Conservation (phyloP, 2,329 filamentous ascomycete genomes). For the Cordyceps cicadae region DNA sequence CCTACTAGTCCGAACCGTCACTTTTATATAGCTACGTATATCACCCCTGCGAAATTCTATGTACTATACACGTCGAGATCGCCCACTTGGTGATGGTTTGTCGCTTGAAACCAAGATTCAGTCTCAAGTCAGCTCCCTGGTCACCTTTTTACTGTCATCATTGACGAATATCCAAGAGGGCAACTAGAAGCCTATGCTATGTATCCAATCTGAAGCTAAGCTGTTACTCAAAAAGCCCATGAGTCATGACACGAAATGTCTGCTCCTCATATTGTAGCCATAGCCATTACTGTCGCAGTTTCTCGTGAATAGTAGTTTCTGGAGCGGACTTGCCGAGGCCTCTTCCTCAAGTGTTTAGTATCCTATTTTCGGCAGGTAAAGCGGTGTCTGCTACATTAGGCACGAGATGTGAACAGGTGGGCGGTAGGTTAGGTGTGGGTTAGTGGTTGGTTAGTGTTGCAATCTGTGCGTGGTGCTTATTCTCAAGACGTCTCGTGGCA, state of each 20-base stretch:
- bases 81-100: too few relatives aligned
- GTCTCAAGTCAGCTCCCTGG: too few relatives aligned
- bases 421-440: not conserved
- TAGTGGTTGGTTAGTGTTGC: not conserved
- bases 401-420: not conserved
- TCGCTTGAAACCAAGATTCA: too few relatives aligned
- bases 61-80: too few relatives aligned
- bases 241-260: not conserved
- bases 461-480: not conserved
- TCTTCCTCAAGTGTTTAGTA: not conserved
- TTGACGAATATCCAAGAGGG: not conserved
- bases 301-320: not conserved
- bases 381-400: not conserved
- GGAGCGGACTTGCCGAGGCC: not conserved
- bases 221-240: slow-evolving; percentile 4
- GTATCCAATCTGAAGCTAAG: slow-evolving; percentile 7
- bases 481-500: not conserved
- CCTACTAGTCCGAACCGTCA: too few relatives aligned
- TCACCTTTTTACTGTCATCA: too few relatives aligned
- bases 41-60: too few relatives aligned
- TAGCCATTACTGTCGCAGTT: not conserved
- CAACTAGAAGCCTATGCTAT: slow-evolving; percentile 8
- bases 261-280: slow-evolving; percentile 2
- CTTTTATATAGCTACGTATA: too few relatives aligned
- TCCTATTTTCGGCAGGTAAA: not conserved